Evolutionary conservation across 345 rosid species (phyloP).

Genomic region (Xanthoceras sorbifolium): DNA sequence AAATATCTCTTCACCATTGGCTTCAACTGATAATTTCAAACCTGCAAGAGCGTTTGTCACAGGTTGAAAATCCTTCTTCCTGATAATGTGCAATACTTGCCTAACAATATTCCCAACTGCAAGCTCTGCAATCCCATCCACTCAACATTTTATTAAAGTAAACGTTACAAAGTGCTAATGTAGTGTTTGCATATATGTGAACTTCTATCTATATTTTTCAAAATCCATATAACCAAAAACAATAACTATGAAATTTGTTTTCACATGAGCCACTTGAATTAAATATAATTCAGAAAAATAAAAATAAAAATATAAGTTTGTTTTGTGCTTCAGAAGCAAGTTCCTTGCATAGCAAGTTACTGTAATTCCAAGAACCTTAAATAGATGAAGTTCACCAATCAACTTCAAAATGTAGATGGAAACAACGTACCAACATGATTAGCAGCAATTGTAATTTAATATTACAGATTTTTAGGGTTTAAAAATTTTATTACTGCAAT

Average conservation of each 20-base stretch:
- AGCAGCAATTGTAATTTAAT: constrained; percentile 31
- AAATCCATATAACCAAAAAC: no score
- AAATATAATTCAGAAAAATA: no score
- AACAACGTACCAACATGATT: constrained; percentile 49
- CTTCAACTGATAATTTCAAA: constrained; percentile 39
- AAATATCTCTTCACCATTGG: constrained; percentile 33
- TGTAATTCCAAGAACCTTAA: not conserved
- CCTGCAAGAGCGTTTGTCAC: constrained; percentile 41
- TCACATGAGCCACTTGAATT: no score
- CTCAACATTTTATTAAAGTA: not conserved
- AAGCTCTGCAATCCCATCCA: constrained; percentile 47
- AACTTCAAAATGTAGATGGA: not conserved
- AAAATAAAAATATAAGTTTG: no score
- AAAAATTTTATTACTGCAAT: no score
- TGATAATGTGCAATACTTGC: constrained; percentile 58
- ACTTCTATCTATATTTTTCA: no score
- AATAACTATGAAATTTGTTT: no score
- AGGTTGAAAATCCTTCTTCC: constrained; percentile 51
- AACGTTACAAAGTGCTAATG: not conserved
- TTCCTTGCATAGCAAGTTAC: constrained; percentile 11
- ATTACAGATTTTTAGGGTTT: no score
- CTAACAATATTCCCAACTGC: constrained; percentile 64
- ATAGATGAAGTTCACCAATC: not conserved
- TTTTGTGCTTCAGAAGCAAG: not conserved
- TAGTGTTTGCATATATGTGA: no score